Conservation (phyloP, 768 basidiomycete genomes). For the Lactarius quietus region DNA sequence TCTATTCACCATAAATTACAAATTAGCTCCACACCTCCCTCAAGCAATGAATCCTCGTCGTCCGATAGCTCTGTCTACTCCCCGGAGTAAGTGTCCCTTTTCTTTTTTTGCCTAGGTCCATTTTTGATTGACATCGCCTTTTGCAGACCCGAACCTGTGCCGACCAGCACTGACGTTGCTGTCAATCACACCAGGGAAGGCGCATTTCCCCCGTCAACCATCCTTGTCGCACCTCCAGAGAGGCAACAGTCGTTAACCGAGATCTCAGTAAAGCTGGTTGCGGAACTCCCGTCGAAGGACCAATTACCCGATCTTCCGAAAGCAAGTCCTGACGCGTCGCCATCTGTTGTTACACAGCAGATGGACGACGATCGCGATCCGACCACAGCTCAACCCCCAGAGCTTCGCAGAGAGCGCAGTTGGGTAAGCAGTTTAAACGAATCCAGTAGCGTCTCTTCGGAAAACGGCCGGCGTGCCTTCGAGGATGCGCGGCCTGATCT, state of each 20-base stretch:
- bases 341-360: neutral
- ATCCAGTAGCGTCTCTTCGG: constrained; percentile 22
- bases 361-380: neutral
- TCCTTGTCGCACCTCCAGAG: constrained; percentile 25
- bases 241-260: constrained; percentile 3
- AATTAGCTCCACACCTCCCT: constrained; percentile 5
- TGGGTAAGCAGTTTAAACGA: constrained; percentile 31
- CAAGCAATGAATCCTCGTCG: constrained; percentile 2
- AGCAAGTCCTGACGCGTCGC: constrained; percentile 1
- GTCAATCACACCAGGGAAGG: constrained; percentile 48
- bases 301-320: constrained; percentile 9
- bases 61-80: constrained; percentile 14
- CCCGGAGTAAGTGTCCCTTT: constrained; percentile 3
- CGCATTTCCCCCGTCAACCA: constrained; percentile 54
- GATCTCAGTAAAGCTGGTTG: constrained; percentile 5
- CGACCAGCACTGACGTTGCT: neutral
- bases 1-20: constrained; percentile 21
- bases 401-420: constrained; percentile 29
- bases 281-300: constrained; percentile 17
- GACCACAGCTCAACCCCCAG: neutral
- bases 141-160: constrained; percentile 12
- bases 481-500: constrained; percentile 2
- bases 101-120: neutral
- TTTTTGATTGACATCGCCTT: constrained; percentile 7
- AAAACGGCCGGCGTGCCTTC: constrained; percentile 25